Percentiles rank a stretch among this genome's conserved stretches.
Conservation (phyloP, 2,329 filamentous ascomycete species). For the Colletotrichum paranaense region DNA sequence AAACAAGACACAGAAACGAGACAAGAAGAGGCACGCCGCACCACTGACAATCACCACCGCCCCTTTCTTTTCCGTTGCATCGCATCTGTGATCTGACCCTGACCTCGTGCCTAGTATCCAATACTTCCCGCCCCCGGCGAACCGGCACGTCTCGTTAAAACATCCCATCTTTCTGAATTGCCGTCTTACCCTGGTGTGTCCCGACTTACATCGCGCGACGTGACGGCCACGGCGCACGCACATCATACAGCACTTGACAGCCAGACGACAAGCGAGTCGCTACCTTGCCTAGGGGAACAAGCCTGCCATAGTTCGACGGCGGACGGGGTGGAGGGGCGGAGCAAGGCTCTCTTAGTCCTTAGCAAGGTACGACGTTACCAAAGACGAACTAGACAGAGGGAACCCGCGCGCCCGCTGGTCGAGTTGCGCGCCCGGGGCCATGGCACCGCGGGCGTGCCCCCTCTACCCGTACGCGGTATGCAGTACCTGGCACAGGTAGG, state of each 20-base stretch:
- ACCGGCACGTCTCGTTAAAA: not conserved
- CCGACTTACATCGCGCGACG: not conserved
- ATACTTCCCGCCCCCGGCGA: not conserved
- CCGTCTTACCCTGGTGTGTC: not conserved
- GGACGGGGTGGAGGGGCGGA: constrained; percentile 19
- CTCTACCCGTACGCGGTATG: not conserved
- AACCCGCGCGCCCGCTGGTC: constrained; percentile 3
- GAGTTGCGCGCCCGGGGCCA: not conserved
- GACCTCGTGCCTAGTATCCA: too few relatives aligned
- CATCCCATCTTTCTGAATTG: not conserved
- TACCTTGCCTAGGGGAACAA: too few relatives aligned
- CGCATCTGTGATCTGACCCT: constrained; percentile 1
- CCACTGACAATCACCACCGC: too few relatives aligned
- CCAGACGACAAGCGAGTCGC: not conserved
- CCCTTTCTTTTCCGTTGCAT: not conserved
- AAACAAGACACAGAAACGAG: not conserved
- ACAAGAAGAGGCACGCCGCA: too few relatives aligned
- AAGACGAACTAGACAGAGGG: not conserved
- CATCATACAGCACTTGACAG: not conserved
- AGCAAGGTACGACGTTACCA: not conserved
- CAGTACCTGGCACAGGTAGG: too few relatives aligned
- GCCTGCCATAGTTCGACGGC: not conserved
- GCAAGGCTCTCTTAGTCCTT: not conserved
- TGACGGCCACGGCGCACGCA: not conserved
- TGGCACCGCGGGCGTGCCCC: not conserved